These are phyloP conservation scores for Geotrichum ghanense DNA, from an alignment of 805 yeast species.

Conservation along the genomic window DNA sequence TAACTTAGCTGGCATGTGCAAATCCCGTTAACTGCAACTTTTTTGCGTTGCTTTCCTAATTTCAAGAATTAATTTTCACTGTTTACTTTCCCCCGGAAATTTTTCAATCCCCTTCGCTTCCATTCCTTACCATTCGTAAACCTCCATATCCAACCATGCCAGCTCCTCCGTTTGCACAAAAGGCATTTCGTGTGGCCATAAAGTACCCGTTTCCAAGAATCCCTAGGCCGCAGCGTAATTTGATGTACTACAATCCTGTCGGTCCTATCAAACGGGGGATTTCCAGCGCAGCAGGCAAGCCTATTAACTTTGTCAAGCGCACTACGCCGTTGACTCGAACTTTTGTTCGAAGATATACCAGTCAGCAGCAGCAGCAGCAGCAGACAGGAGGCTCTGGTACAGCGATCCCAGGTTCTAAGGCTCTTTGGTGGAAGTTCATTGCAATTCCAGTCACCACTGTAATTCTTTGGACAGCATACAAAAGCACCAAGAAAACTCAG, in stretches of 20 bases:
- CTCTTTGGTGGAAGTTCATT: constrained; percentile 14
- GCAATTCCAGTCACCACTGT: constrained; percentile 17
- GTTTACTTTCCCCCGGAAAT: background rate
- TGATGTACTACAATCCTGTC: constrained; percentile 16
- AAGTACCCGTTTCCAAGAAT: constrained; percentile 16
- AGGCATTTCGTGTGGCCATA: constrained; percentile 3
- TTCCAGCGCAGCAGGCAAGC: constrained; percentile 11
- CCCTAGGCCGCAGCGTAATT: constrained; percentile 17
- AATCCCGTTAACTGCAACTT: no score
- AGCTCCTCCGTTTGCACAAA: constrained; percentile 7
- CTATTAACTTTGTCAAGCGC: no score
- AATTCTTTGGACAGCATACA: constrained; percentile 14
- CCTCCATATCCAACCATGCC: constrained; percentile 6
- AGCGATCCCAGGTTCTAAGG: background rate
- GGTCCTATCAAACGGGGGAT: constrained; percentile 15
- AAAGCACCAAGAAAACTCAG: constrained; percentile 6
- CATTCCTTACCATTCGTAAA: background rate
- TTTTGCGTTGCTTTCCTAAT: no score
- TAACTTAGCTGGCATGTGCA: no score
- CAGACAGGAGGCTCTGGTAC: background rate
- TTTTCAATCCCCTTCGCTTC: no score
- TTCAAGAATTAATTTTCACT: no score
- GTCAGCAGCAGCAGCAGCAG: background rate
- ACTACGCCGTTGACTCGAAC: constrained; percentile 9
- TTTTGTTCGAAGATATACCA: constrained; percentile 5